phyloP scores from a whole-genome alignment of 2,329 filamentous ascomycete genomes.

The Cadophora luteo-olivacea region DNA sequence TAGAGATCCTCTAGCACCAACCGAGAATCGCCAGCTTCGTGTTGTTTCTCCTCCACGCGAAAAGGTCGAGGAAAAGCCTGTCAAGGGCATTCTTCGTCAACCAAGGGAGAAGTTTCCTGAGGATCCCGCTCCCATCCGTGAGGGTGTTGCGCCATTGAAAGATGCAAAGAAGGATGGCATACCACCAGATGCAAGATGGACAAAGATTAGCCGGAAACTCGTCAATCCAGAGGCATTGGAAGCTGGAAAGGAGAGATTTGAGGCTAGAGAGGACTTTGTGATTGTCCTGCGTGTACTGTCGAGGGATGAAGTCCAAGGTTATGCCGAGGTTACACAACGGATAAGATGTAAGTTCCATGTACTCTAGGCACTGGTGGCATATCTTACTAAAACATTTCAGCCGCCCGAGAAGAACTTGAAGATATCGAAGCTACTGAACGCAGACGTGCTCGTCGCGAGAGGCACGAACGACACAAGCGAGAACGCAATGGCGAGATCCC shows the following conservation, averaged over 20 bases:
- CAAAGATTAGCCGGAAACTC: slow-evolving; percentile 85
- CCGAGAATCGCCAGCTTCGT: slow-evolving; percentile 48
- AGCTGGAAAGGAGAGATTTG: slow-evolving; percentile 84
- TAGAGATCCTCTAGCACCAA: slow-evolving; percentile 33
- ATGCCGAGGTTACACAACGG: slow-evolving; percentile 80
- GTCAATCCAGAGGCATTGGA: slow-evolving; percentile 90
- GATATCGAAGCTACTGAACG: slow-evolving; percentile 38
- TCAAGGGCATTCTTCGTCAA: slow-evolving; percentile 85
- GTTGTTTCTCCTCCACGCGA: slow-evolving; percentile 74
- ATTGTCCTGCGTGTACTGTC: slow-evolving; percentile 89
- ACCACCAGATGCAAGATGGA: slow-evolving; percentile 84
- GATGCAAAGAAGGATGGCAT: slow-evolving; percentile 81
- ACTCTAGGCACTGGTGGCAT: not conserved
- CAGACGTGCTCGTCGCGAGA: slow-evolving; percentile 41
- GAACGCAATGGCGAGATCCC: slow-evolving; percentile 34
- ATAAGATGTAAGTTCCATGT: slow-evolving; percentile 70
- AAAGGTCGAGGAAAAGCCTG: slow-evolving; percentile 69
- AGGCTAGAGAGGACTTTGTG: slow-evolving; percentile 91
- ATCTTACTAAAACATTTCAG: slow-evolving; percentile 29
- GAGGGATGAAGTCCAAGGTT: slow-evolving; percentile 88
- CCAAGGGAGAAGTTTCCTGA: slow-evolving; percentile 87
- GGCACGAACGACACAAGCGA: slow-evolving; percentile 44
- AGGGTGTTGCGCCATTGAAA: slow-evolving; percentile 93
- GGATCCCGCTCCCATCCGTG: slow-evolving; percentile 80
- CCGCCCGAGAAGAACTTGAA: slow-evolving; percentile 43